Evolutionary conservation across 2,329 filamentous ascomycete species (phyloP).

Genomic region (Emericellopsis atlantica): DNA sequence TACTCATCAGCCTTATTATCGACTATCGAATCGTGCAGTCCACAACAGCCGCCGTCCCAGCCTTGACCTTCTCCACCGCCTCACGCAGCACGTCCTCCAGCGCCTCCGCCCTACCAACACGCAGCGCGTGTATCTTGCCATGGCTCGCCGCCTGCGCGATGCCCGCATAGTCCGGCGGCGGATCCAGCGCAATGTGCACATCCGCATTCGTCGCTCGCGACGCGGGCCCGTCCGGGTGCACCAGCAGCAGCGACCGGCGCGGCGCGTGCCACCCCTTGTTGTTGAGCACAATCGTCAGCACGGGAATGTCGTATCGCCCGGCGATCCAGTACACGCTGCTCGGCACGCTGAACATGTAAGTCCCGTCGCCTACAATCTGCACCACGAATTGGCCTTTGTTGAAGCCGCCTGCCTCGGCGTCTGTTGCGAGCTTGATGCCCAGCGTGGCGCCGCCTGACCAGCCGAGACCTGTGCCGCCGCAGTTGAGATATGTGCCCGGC

Average conservation of each 20-base stretch:
- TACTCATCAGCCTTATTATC: no score
- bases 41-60: constrained; percentile 38
- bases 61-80: constrained; percentile 36
- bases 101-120: constrained; percentile 31
- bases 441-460: constrained; percentile 65
- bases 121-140: constrained; percentile 36
- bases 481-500: constrained; percentile 64
- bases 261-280: constrained; percentile 33
- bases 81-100: constrained; percentile 33
- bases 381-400: constrained; percentile 34
- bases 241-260: constrained; percentile 25
- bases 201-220: constrained; percentile 24
- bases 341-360: constrained; percentile 40
- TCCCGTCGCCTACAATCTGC: constrained; percentile 45
- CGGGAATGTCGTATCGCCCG: constrained; percentile 37
- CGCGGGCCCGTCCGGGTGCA: constrained; percentile 29
- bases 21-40: constrained; percentile 14
- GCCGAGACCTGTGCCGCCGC: constrained; percentile 63
- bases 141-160: constrained; percentile 48
- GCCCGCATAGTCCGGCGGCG: constrained; percentile 29
- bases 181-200: constrained; percentile 32
- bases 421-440: constrained; percentile 57
- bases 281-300: constrained; percentile 42
- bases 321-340: constrained; percentile 44
- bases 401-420: constrained; percentile 12